Conservation (phyloP, 257 asterid species). For the Ilex asprella region DNA sequence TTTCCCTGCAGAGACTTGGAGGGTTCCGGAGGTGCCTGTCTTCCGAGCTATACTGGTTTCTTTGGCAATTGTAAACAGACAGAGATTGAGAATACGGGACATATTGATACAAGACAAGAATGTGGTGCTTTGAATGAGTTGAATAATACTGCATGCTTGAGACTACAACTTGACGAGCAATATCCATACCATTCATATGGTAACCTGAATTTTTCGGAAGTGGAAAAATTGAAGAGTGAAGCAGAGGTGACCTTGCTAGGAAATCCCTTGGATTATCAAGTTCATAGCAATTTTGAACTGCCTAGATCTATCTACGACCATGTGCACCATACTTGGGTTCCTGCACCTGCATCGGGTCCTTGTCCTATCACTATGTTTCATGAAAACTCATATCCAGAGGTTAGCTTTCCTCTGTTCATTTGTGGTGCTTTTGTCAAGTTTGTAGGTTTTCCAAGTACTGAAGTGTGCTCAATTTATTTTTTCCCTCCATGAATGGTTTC, state of each 20-base stretch:
- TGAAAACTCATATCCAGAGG: slow-evolving; percentile 54
- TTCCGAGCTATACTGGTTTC: slow-evolving; percentile 39
- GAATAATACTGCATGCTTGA: slow-evolving; percentile 37
- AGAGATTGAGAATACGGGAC: slow-evolving; percentile 39
- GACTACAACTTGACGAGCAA: slow-evolving; percentile 47
- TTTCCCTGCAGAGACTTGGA: slow-evolving; percentile 43
- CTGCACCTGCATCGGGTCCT: slow-evolving; percentile 22
- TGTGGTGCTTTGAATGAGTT: slow-evolving; percentile 51
- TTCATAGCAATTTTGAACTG: slow-evolving; percentile 48
- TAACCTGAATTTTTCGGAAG: slow-evolving; percentile 37
- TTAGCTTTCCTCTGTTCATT: slow-evolving; percentile 10
- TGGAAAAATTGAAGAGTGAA: slow-evolving; percentile 31
- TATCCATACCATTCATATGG: slow-evolving; percentile 33
- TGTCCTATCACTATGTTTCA: slow-evolving; percentile 41
- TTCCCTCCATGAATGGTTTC: background rate
- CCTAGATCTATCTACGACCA: slow-evolving; percentile 44
- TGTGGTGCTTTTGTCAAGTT: background rate
- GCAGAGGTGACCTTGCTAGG: slow-evolving; percentile 42
- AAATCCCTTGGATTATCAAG: slow-evolving; percentile 37
- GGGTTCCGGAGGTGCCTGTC: slow-evolving; percentile 36
- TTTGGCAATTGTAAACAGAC: slow-evolving; percentile 36
- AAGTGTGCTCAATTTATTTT: background rate
- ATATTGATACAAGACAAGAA: slow-evolving; percentile 37
- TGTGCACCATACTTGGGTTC: slow-evolving; percentile 31
- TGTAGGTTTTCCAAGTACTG: too few relatives aligned